Conservation (phyloP, 495 filamentous ascomycete species). For the Aspergillus leporis region DNA sequence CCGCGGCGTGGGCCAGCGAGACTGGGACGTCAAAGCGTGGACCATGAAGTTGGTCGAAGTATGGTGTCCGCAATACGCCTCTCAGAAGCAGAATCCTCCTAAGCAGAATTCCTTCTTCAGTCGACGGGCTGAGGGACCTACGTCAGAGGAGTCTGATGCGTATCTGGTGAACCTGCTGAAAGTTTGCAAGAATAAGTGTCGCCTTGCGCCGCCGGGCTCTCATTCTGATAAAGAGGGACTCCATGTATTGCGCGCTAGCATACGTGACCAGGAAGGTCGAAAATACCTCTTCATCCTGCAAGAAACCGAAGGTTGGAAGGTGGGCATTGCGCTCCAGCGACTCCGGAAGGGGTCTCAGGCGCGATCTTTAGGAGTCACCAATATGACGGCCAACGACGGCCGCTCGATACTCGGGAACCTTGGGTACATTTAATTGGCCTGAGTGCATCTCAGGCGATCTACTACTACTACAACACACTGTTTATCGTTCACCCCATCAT, state of each 20-base stretch:
- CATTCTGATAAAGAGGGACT: slow-evolving; percentile 35
- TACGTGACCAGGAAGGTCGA: slow-evolving; percentile 82
- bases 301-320: slow-evolving; percentile 91
- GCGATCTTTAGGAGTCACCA: slow-evolving; percentile 59
- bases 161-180: slow-evolving; percentile 59
- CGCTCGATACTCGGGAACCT: slow-evolving; percentile 20
- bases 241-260: slow-evolving; percentile 78
- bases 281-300: slow-evolving; percentile 79
- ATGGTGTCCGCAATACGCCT: slow-evolving; percentile 64
- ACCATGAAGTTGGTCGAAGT: slow-evolving; percentile 90
- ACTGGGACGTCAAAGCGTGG: slow-evolving; percentile 99
- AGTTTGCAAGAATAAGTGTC: slow-evolving; percentile 63
- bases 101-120: slow-evolving; percentile 37
- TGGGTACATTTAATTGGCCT: slow-evolving; percentile 13
- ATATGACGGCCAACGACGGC: slow-evolving; percentile 19
- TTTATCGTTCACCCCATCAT: neutral
- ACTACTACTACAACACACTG: neutral
- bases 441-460: neutral
- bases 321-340: slow-evolving; percentile 75
- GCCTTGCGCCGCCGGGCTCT: slow-evolving; percentile 42
- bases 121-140: slow-evolving; percentile 39
- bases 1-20: slow-evolving; percentile 79
- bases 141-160: slow-evolving; percentile 62
- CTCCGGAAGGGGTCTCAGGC: slow-evolving; percentile 71
- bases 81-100: slow-evolving; percentile 20